Conservation (phyloP, 352 stramenopile genomes). For the Pythium aquatile region DNA sequence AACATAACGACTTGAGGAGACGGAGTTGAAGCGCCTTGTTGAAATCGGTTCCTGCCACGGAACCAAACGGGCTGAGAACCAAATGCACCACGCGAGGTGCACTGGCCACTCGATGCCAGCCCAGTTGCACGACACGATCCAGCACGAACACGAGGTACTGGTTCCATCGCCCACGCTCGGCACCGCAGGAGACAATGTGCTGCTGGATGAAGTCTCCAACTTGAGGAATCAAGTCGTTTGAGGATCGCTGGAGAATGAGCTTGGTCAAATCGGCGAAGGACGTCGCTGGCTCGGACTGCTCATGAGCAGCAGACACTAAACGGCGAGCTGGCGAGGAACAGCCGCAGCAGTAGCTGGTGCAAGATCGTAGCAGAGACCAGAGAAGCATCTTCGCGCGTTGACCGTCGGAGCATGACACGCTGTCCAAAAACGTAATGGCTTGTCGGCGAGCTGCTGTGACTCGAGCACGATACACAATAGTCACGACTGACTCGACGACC, state of each 20-base stretch:
- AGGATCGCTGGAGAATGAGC: slow-evolving; percentile 15
- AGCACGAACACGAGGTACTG: slow-evolving; percentile 20
- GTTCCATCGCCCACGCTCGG: slow-evolving; percentile 18
- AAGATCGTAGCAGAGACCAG: slow-evolving; percentile 57
- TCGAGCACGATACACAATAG: slow-evolving; percentile 18
- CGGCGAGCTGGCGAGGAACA: slow-evolving; percentile 14
- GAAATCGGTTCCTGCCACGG: background rate
- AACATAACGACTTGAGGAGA: slow-evolving; percentile 18
- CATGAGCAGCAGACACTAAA: background rate
- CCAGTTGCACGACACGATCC: slow-evolving; percentile 22
- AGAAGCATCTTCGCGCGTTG: slow-evolving; percentile 21
- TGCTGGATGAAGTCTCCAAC: slow-evolving; percentile 25
- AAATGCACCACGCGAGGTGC: slow-evolving; percentile 12
- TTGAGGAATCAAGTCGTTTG: slow-evolving; percentile 1
- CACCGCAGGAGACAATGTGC: slow-evolving; percentile 16
- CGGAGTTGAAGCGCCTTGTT: slow-evolving; percentile 14
- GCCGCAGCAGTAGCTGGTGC: slow-evolving; percentile 57
- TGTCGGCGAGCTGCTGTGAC: background rate
- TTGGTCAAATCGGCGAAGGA: slow-evolving; percentile 22
- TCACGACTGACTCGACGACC: slow-evolving; percentile 14
- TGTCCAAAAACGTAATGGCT: slow-evolving; percentile 25
- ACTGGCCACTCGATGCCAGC: slow-evolving; percentile 8
- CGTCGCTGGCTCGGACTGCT: background rate
- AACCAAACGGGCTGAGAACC: slow-evolving; percentile 16
- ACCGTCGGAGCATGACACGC: background rate